phyloP scores from a whole-genome alignment of 768 basidiomycete genomes.

The Trametes maxima region DNA sequence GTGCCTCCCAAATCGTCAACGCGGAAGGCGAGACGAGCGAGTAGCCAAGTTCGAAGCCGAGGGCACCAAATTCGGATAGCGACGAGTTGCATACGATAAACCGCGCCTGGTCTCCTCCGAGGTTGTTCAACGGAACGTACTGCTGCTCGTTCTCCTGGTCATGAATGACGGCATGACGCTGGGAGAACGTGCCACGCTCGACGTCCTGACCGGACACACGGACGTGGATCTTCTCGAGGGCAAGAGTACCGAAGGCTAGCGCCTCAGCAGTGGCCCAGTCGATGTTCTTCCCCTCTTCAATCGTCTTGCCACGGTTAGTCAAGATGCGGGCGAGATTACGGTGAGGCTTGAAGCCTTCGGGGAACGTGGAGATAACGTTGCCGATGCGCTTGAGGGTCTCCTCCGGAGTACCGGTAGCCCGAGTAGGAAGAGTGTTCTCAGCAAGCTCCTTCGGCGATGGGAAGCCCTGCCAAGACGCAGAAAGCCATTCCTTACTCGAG shows the following conservation, averaged over 20 bases:
- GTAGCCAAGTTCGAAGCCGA: slow-evolving; percentile 98
- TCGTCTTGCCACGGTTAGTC: slow-evolving; percentile 80
- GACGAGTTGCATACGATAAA: slow-evolving; percentile 98
- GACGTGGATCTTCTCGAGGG: slow-evolving; percentile 91
- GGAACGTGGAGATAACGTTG: slow-evolving; percentile 83
- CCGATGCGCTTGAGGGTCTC: slow-evolving; percentile 83
- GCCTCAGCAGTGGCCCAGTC: slow-evolving; percentile 99
- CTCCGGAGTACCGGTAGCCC: slow-evolving; percentile 78
- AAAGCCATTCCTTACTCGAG: slow-evolving; percentile 95
- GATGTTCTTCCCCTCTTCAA: slow-evolving; percentile 89
- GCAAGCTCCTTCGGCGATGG: slow-evolving; percentile 95
- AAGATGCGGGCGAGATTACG: slow-evolving; percentile 95
- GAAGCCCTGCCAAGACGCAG: slow-evolving; percentile 97
- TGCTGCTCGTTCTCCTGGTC: slow-evolving; percentile 93
- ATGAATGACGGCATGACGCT: slow-evolving; percentile 95
- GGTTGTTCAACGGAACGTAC: slow-evolving; percentile 87
- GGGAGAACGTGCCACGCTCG: slow-evolving; percentile 98
- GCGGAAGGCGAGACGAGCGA: slow-evolving; percentile 96
- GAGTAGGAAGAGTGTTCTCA: slow-evolving; percentile 89
- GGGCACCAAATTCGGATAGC: slow-evolving; percentile 90
- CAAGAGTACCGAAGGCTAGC: slow-evolving; percentile 91
- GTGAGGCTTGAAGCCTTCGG: slow-evolving; percentile 84
- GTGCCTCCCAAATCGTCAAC: slow-evolving; percentile 97
- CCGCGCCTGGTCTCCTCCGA: slow-evolving; percentile 84
- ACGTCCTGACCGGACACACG: slow-evolving; percentile 98